Conservation (phyloP, 306 rosid genomes). For the Lathyrus sativus region DNA sequence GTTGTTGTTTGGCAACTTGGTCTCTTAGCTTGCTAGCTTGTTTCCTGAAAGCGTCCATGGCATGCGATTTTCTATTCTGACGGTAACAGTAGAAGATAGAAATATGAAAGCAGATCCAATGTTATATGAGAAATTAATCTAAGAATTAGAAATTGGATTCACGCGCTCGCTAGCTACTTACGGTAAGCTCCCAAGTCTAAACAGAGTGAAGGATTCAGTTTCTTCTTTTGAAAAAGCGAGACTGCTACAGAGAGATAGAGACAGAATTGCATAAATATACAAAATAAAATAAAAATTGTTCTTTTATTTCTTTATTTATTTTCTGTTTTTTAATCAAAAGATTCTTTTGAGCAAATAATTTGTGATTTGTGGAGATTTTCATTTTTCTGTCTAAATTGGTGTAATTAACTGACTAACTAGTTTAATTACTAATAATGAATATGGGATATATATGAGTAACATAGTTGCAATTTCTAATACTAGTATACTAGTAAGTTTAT, state of each 20-base stretch:
- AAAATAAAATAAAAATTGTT: too few relatives aligned
- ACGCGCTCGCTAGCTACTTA: not conserved
- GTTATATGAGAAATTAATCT: not conserved
- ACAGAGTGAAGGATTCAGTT: not conserved
- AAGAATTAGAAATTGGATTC: conserved; percentile 11
- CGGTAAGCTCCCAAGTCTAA: too few relatives aligned
- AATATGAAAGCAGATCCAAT: conserved; percentile 36
- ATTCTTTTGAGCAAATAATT: too few relatives aligned
- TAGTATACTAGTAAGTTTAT: not conserved
- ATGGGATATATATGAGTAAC: too few relatives aligned
- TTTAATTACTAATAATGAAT: too few relatives aligned
- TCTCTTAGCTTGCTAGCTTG: conserved; percentile 87
- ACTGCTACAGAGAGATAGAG: not conserved
- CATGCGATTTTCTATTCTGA: not conserved
- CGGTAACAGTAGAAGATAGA: not conserved
- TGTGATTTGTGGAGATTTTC: too few relatives aligned
- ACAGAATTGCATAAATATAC: too few relatives aligned
- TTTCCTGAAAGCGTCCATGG: conserved; percentile 86
- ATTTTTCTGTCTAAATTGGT: too few relatives aligned
- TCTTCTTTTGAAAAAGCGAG: conserved; percentile 8
- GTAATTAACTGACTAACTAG: too few relatives aligned
- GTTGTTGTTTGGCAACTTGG: conserved; percentile 96
- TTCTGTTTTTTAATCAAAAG: too few relatives aligned
- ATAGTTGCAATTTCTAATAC: not conserved
- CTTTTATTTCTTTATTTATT: too few relatives aligned